These are phyloP conservation scores for Podila minutissima DNA, from an alignment of 192 early-diverging fungal genomes.

Conservation along the genomic window DNA sequence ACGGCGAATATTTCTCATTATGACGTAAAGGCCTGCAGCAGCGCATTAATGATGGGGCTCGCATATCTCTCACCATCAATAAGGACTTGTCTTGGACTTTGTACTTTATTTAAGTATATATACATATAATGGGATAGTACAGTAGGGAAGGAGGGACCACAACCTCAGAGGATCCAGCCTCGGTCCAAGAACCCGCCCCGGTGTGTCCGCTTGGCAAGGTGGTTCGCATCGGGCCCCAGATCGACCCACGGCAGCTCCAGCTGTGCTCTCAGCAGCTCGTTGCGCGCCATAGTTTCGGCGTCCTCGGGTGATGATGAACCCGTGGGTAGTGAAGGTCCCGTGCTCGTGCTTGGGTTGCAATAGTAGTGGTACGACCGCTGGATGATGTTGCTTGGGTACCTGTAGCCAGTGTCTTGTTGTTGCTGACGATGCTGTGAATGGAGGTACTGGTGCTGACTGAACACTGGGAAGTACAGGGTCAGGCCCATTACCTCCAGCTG, in stretches of 20 bases:
- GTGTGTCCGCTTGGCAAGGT: slow-evolving; percentile 8
- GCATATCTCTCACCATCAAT: too few species aligned
- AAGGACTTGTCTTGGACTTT: too few species aligned
- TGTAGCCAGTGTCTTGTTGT: not conserved
- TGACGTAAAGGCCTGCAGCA: too few species aligned
- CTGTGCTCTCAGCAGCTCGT: slow-evolving; percentile 12
- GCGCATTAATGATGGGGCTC: too few species aligned
- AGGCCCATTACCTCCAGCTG: slow-evolving; percentile 30
- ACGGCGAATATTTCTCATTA: too few species aligned
- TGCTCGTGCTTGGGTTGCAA: too few species aligned
- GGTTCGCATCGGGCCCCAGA: slow-evolving; percentile 20
- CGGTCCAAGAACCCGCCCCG: slow-evolving; percentile 9
- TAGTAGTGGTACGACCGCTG: too few species aligned
- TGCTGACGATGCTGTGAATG: not conserved
- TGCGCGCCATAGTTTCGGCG: slow-evolving; percentile 1
- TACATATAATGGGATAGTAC: too few species aligned
- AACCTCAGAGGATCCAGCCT: not conserved
- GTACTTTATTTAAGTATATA: too few species aligned
- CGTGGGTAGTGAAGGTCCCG: not conserved
- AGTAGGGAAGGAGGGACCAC: too few species aligned
- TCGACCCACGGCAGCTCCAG: slow-evolving; percentile 29
- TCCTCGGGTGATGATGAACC: not conserved
- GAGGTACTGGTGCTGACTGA: slow-evolving; percentile 5
- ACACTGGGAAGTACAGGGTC: slow-evolving; percentile 2
- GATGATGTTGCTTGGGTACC: too few species aligned